Percentiles rank a stretch among this genome's conserved stretches.
Evolutionary conservation across 495 filamentous ascomycete genomes (phyloP).

Genomic region (Astrothelium subdiscretum): DNA sequence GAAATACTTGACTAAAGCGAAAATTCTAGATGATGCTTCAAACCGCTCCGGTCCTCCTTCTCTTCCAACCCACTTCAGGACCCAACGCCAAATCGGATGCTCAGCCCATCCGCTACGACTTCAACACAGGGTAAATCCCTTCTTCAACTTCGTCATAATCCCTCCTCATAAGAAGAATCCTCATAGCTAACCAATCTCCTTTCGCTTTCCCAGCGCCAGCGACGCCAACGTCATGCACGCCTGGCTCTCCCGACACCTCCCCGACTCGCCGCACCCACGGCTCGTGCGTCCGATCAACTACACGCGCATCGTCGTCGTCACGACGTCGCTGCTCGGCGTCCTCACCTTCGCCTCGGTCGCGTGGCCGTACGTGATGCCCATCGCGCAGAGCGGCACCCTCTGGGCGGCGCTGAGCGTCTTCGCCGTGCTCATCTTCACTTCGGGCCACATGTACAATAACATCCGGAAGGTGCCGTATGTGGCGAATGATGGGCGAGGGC

Average conservation of each 20-base stretch:
- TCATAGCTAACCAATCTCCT: too few species aligned
- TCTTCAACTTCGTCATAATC: not conserved
- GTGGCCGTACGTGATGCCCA: slow-evolving; percentile 73
- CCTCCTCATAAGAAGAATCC: not conserved
- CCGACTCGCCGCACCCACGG: slow-evolving; percentile 58
- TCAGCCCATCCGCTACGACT: slow-evolving; percentile 74
- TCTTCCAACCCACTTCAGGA: slow-evolving; percentile 84
- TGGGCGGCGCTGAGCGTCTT: slow-evolving; percentile 91
- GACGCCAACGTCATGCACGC: slow-evolving; percentile 64
- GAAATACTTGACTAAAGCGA: slow-evolving; percentile 7
- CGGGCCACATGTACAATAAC: slow-evolving; percentile 98
- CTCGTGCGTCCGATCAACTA: slow-evolving; percentile 84
- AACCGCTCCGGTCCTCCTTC: slow-evolving; percentile 79
- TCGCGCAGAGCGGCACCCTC: slow-evolving; percentile 80
- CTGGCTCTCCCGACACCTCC: slow-evolving; percentile 70
- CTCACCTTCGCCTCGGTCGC: slow-evolving; percentile 59
- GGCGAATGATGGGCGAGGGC: slow-evolving; percentile 70
- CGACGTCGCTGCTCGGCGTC: slow-evolving; percentile 54
- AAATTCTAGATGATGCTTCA: slow-evolving; percentile 89
- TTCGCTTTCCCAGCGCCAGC: slow-evolving; percentile 42
- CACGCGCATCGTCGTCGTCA: slow-evolving; percentile 54
- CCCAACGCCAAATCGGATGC: slow-evolving; percentile 59
- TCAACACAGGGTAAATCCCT: slow-evolving; percentile 56
- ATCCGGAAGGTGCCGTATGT: slow-evolving; percentile 97
- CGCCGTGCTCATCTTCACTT: slow-evolving; percentile 84